Evolutionary conservation across 192 early-diverging fungal genomes (phyloP), one percentile per base, ranked within the genome.

Genomic region (Backusella westeae): DNA sequence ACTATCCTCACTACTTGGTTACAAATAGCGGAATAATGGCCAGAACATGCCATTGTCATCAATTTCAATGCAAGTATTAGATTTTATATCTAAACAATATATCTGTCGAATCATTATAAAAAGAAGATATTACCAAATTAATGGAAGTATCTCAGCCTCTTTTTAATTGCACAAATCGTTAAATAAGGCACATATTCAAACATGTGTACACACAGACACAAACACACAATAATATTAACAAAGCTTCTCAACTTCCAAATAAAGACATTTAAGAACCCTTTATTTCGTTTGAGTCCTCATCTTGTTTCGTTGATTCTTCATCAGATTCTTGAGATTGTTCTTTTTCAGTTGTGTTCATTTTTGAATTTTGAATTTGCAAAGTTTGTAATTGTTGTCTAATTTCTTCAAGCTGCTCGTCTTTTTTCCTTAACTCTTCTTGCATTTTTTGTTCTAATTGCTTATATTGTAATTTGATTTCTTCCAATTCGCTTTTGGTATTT

Each of bases 321-420:
- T 63, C 23, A 63, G 23, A 63, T 26, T 63, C 3, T 63, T 63
- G 56, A 29, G 26, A 63, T 63, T 63, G 56, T 5, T 26, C 56
- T 63, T 63, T 29, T 63, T 29, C 56, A 29, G 3, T 3, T 63
- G 26, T 29, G 56, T 29, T 63, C 21, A 63, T 63, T 63, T 63
- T 63, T 63, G 56, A 63, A 63, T 63, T 63, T 63, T 63, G 56
- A 63, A 63, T 29, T 63, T 63, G 56, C 26, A 63, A 29, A 29
- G 21, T 63, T 63, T 63, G 56, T 63, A 63, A 63, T 63, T 63
- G 56, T 29, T 63, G 56, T 63, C 56, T 63, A 63, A 63, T 63
- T 63, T 63, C 56, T 63, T 63, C 56, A 26, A 63, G 56, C n/a
- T 63, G 56, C 23, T 63, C 56, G 56, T 63, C 56, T 63, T 63